Evolutionary conservation across 2,329 filamentous ascomycete species (phyloP).

Genomic region (Calonectria crousiana): DNA sequence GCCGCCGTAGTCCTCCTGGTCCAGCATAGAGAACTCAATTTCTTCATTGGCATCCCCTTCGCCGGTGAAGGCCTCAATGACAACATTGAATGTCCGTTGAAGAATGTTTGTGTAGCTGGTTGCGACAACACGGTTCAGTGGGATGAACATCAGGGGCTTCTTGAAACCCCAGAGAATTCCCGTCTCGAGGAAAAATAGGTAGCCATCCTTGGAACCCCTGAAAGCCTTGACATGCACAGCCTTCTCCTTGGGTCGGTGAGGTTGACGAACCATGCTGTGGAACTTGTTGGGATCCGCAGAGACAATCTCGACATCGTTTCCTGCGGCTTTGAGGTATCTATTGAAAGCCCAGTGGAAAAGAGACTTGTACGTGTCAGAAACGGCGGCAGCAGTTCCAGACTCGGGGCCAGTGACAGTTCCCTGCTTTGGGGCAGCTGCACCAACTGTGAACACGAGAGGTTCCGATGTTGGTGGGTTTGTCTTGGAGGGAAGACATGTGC

Average conservation of each 20-base stretch:
- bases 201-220: slow-evolving; percentile 76
- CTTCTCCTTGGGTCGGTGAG: slow-evolving; percentile 70
- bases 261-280: slow-evolving; percentile 66
- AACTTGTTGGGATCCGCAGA: slow-evolving; percentile 68
- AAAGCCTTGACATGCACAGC: slow-evolving; percentile 76
- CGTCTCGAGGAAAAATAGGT: slow-evolving; percentile 74
- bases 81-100: slow-evolving; percentile 77
- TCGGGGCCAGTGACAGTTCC: slow-evolving; percentile 66
- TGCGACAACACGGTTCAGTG: slow-evolving; percentile 69
- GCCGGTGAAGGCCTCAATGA: slow-evolving; percentile 68
- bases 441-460: slow-evolving; percentile 74
- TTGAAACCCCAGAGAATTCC: slow-evolving; percentile 79
- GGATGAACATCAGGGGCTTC: slow-evolving; percentile 75
- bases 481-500: slow-evolving; percentile 65
- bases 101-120: slow-evolving; percentile 77
- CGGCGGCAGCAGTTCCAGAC: slow-evolving; percentile 61
- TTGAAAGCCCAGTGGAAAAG: slow-evolving; percentile 73
- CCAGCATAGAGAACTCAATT: slow-evolving; percentile 76
- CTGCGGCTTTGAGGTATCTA: slow-evolving; percentile 62
- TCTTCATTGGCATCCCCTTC: slow-evolving; percentile 67
- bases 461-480: slow-evolving; percentile 60
- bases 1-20: slow-evolving; percentile 74
- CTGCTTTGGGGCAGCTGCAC: slow-evolving; percentile 70
- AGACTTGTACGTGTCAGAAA: slow-evolving; percentile 69
- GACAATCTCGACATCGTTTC: slow-evolving; percentile 62